Evolutionary conservation across 495 filamentous ascomycete species (phyloP), one percentile per base, ranked within the genome.

Genomic region (Xylaria intraflava): DNA sequence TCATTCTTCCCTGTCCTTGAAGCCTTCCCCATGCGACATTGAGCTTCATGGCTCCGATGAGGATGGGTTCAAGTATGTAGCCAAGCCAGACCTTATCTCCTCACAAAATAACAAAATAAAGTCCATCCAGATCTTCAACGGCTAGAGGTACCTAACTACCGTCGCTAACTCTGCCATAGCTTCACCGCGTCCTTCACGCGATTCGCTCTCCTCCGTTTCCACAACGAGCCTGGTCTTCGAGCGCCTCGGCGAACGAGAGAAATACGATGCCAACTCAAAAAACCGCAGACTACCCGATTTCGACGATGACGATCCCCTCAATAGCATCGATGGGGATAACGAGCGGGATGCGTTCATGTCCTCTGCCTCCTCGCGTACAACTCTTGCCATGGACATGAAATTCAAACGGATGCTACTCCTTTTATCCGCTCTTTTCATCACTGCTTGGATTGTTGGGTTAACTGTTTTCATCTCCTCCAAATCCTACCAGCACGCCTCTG

Each of bases 201-300:
- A 80, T 56, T 85, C 86, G 7, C 64, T 78, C 8, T 85, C 85
- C 16, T 83, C 84, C 27, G 80, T 82, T 12, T 91, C 87, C 27
- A 89, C 87, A 24, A 88, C 84, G 26, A 89, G 85, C 55, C 74
- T 91, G 4, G 81, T 89, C 52, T 83, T 92, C 56, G 88, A 92
- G 51, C 81, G 83, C 50, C 78, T 90, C 53, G 71, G 75, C 61
- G 81, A 80, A 53, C 69, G 72, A 58, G 72, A 68, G 48, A 74
- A 66, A 27, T 64, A 50, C 30, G 57, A 57, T 46, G 59, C 55
- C 38, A 68, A 64, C 49, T 66, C 58, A 56, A 69, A 71, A 48
- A 65, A 69, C 51, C 69, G 72, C 39, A 62, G 68, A 35, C 30
- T 53, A 27, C 31, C 53, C 40, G 61, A 65, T 19, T 39, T 65